These are phyloP conservation scores for Fraxinus excelsior DNA, from an alignment of 257 asterid genomes.

Conservation along the genomic window DNA sequence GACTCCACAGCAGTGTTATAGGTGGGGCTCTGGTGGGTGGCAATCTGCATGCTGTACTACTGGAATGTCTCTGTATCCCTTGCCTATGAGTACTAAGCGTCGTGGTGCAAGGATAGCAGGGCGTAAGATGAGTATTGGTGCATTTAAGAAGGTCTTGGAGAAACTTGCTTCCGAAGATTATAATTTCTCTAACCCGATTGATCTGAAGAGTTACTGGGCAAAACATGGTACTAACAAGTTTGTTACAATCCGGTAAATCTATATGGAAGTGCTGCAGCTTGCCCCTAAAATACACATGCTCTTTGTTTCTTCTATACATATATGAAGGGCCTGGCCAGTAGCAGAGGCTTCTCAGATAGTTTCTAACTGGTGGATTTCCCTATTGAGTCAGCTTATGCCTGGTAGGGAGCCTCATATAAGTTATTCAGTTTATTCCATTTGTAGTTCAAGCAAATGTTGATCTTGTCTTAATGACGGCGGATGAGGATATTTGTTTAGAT, in stretches of 20 bases:
- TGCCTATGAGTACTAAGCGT: constrained; percentile 80
- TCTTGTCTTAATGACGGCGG: constrained; percentile 36
- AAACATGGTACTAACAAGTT: constrained; percentile 93
- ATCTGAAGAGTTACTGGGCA: constrained; percentile 85
- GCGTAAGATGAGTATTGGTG: constrained; percentile 91
- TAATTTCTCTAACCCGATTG: constrained; percentile 70
- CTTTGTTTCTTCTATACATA: constrained; percentile 59
- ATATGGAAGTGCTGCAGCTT: constrained; percentile 35
- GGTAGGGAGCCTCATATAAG: constrained; percentile 33
- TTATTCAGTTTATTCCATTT: constrained; percentile 35
- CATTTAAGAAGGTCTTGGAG: constrained; percentile 84
- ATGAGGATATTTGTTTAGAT: constrained; percentile 35
- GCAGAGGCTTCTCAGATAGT: constrained; percentile 55
- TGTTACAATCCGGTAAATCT: constrained; percentile 66
- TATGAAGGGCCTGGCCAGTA: constrained; percentile 38
- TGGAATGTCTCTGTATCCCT: constrained; percentile 63
- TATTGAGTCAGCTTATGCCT: constrained; percentile 31
- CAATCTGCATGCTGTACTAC: constrained; percentile 92
- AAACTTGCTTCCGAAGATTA: constrained; percentile 73
- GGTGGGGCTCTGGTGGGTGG: constrained; percentile 99
- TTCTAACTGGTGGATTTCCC: constrained; percentile 46
- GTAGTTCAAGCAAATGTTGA: constrained; percentile 38
- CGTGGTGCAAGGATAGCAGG: constrained; percentile 91
- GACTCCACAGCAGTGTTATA: constrained; percentile 73
- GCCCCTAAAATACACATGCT: constrained; percentile 32